Base-by-base conservation (phyloP, 768 basidiomycete genomes). In the Chalciporus piperatus region DNA sequence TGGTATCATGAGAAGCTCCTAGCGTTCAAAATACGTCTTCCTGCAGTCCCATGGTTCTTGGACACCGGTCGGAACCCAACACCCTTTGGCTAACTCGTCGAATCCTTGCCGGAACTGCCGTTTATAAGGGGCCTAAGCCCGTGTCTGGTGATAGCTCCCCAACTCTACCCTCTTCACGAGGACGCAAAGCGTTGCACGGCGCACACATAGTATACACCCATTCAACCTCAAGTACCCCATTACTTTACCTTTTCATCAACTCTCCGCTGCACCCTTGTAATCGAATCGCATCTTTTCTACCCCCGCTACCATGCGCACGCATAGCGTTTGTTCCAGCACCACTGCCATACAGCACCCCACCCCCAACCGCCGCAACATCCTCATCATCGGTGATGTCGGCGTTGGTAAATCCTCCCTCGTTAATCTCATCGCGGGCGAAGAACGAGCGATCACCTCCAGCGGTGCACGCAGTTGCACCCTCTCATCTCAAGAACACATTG, bases 351-450 rank as follows among this genome's bases (percentile, higher is more conserved):
- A 60, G 4, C 20, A 17, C 6, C 41, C 45, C 16, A n/a, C 33
- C 33, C 2, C 33, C 37, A 41, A n/a, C 20, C 63, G 48, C 32
- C 63, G 63, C 12, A 66, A 66, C 35, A 35, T 68, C 42, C 48
- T 66, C 33, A 66, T 66, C 30, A 50, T 66, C 11, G 65, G 65
- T 30, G 65, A 66, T 33, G 58, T 65, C 16, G 65, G 65, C 23
- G 52, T 58, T 16, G 69, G 70, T 10, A 77, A 77, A 54, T 76
- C 74, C 51, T 72, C 72, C 4, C 62, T 76, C 40, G 55, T 77
- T 47, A 77, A 76, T 51, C 68, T 77, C 58, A 56, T 76, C 28
- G 55, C 59, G 2, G 68, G 64, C 28, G 12, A 44, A 4, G 30
- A 64, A 1, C 41, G 45, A 0, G 74, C 73, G 9, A 19, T 8